Base-by-base conservation (phyloP, 164 flowering plant species). In the Berberis vulgaris region DNA sequence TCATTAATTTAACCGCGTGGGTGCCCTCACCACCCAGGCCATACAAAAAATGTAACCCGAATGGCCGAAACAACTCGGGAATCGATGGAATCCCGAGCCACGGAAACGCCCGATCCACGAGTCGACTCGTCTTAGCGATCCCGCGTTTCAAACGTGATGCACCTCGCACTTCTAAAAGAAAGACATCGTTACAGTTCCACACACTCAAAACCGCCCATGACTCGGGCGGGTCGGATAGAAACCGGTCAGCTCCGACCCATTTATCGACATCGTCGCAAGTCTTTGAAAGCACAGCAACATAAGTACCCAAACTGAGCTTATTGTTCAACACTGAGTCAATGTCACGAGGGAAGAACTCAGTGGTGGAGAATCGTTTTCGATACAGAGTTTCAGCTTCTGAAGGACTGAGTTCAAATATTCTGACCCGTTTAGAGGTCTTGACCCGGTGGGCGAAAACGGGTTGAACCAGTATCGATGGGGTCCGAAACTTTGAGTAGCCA, bases 291-390 rank as follows among this genome's bases (percentile, higher is more conserved):
- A 91, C 80, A 26, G 99, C 96, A 3, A 94, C 57, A 74, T 82
- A 91, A 3, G 99, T 94, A 41, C 96, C 99, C 3, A 91, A 84
- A 43, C n/a, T 78, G 72, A 91, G 96, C 9, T 69, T 72, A 76
- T 91, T 89, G 66, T 70, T 71, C 41, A 94, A 74, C 1, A 94
- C 81, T 4, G 88, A 54, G 79, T 86, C 94, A 52, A 94, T 87
- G 77, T 94, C 99, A 7, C 92, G 81, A 0, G 99, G 99, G 78
- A 91, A 91, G 75, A 94, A 94, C 84, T 94, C 99, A 38, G 84
- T 83, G 55, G 97, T 85, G 61, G 94, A 74, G 81, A 85, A 84
- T 0, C 83, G 83, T 57, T 75, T 77, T 11, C 88, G 86, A 82
- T 94, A 94, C 67, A 91, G 81, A 3, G 54, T 1, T 66, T 86